Evolutionary conservation across 139 green algal genomes (phyloP), one percentile per base, ranked within the genome.

Genomic region (Chlorella sp.): DNA sequence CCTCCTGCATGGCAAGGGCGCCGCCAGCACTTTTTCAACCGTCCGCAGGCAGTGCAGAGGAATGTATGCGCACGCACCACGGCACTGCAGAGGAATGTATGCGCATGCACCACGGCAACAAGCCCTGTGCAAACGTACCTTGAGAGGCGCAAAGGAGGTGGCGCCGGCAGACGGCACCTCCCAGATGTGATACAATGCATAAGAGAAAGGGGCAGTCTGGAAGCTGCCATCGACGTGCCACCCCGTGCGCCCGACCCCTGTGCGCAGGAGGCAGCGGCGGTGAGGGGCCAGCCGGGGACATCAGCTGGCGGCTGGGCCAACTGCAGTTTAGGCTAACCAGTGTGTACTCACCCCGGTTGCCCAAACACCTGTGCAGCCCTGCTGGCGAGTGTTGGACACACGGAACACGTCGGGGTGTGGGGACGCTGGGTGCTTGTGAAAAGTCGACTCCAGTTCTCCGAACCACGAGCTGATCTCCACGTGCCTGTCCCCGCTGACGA

Each of bases 171-270:
- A 51, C 3, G 80, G 80, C 25, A 63, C 58, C 19, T 38, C 38
- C 21, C 67, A 43, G 8, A 87, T 86, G 73, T 88, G 82, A 55
- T 88, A 88, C 7, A 81, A 68, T 7, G 77, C 73, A 29, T 88
- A 31, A 36, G 17, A n/a, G 67, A 88, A 89, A n/a, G 84, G 84
- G 15, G 59, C 53, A 7, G 41, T 25, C 80, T 84, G 76, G 67
- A 89, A 89, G 50, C 31, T 68, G 38, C 84, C 84, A 60, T 89
- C 84, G 1, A 89, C 80, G 63, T 89, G 84, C 83, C 80, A 89
- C 0, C 84, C 84, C 19, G 82, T 89, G 15, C 84, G 74, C 9
- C 84, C 84, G 23, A 89, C 84, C 17, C 82, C 82, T 81, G 74
- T 51, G 42, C 15, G 41, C 15, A 27, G 1, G 38, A 5, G 62